A percentile compares a stretch with the other conserved stretches of the same genome.
Conservation (phyloP, 345 rosid species). For the Capsella bursapastoris region DNA sequence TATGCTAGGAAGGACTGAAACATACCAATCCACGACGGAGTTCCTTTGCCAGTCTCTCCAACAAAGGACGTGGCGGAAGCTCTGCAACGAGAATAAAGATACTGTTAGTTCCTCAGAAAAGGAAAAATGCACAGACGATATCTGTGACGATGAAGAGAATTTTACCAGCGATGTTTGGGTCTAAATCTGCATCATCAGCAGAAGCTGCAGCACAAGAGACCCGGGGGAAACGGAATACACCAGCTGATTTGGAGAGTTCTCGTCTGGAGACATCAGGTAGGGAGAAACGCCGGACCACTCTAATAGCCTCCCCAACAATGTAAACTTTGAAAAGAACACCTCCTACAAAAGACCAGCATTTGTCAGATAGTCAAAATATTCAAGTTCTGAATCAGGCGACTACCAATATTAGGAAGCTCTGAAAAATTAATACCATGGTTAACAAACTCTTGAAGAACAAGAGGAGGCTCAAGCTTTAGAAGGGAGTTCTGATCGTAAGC, state of each 20-base stretch:
- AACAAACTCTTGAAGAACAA: slow-evolving; percentile 87
- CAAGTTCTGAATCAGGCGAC: not conserved
- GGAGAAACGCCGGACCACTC: slow-evolving; percentile 81
- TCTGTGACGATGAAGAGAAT: not conserved
- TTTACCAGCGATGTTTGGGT: slow-evolving; percentile 64
- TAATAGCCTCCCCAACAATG: slow-evolving; percentile 84
- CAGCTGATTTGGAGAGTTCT: slow-evolving; percentile 56
- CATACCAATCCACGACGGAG: slow-evolving; percentile 72
- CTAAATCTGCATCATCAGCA: slow-evolving; percentile 72
- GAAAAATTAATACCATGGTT: slow-evolving; percentile 66
- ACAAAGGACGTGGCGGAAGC: slow-evolving; percentile 77
- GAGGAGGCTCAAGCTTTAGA: slow-evolving; percentile 76
- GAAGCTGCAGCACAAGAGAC: slow-evolving; percentile 77
- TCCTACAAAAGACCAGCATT: slow-evolving; percentile 47
- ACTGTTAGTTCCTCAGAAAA: not conserved
- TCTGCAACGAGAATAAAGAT: slow-evolving; percentile 48
- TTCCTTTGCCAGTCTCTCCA: slow-evolving; percentile 80
- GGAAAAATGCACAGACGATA: not conserved
- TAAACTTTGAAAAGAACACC: slow-evolving; percentile 82
- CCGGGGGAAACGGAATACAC: slow-evolving; percentile 68
- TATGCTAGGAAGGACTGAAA: not conserved
- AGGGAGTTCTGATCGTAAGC: slow-evolving; percentile 14
- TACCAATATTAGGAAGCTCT: not conserved
- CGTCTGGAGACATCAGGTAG: slow-evolving; percentile 78
- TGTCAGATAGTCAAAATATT: not conserved